Evolutionary conservation across 768 basidiomycete genomes (phyloP), one percentile per base, ranked within the genome.

Genomic region (Rhizopogon salebrosus): DNA sequence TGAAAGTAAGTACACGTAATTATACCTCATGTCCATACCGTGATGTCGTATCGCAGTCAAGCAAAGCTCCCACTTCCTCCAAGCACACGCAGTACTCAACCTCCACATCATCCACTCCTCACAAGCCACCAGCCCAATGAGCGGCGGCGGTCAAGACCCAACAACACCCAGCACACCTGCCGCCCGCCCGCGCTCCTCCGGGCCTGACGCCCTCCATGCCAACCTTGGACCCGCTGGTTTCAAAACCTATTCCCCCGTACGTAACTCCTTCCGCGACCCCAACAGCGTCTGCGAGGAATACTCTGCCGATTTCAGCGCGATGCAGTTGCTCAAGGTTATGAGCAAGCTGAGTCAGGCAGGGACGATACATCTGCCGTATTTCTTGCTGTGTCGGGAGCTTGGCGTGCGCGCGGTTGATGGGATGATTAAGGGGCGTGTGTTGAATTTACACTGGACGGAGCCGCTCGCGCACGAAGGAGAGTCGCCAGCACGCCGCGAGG

Each of bases 61-160:
- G 60, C 84, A 87, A 60, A 83, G 84, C 53, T 88, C 89, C 0
- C 87, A 89, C 62, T 92, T 90, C 72, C 78, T 92, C 22, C 91
- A 92, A 70, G 91, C 91, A 0, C 87, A 92, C 54, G 77, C 89
- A 0, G 73, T 90, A 1, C 78, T 93, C 51, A 92, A 93, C 58
- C 79, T 93, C 13, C 91, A 93, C 64, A 87, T 93, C 65, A 88
- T 93, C 49, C 89, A 92, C 60, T 85, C 89, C 2, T 85, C 85
- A 1, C 87, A 90, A 62, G 66, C 70, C 3, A 65, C 64, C 20
- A 61, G 62, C 37, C 1, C 10, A 5, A 23, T 9, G 20, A 22
- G 31, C 22, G 60, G 31, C 22, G 60, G 65, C 53, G 60, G 68
- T 48, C 68, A 67, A 59, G 64, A 68, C 27, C 65, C 62, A 50